Evolutionary conservation across 2,329 filamentous ascomycete species (phyloP), one percentile per base, ranked within the genome.

Genomic region (Fusarium fujikuroi): DNA sequence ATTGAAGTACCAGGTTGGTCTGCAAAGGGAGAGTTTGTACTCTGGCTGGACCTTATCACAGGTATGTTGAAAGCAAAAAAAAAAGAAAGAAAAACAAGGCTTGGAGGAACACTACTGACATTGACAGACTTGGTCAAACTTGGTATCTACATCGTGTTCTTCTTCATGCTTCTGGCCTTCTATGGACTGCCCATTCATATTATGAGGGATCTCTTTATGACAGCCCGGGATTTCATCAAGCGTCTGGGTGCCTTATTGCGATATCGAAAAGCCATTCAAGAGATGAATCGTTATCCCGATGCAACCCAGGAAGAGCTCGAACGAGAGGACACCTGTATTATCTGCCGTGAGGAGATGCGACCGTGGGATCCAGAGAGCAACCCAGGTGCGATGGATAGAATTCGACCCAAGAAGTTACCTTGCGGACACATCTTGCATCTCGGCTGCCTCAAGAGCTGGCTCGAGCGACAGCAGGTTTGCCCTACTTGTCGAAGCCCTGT

Each of bases 171-270:
- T 23, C 91, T 98, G 77, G 92, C 91, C 32, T 98, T 98, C 86
- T 98, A 97, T 80, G 96, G 95, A 16, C 87, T 99, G 36, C 96
- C 96, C 0, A 97, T 99, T 70, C 96, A 99, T 79, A 98, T 99
- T 65, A 93, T 99, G 85, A 89, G 96, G 62, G 96, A 99, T 80
- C 90, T 98, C 28, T 97, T 98, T 83, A 90, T 99, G 84, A 98
- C 96, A 0, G 92, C 95, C 57, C 90, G 95, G 58, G 97, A 95
- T 6, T 98, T 99, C 81, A 88, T 94, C 70, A 97, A 96, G 83
- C 89, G 95, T 16, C 90, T 98, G n/a, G 89, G 91, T 71, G 95
- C 97, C 74, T 93, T 98, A 74, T 84, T 97, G 73, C 91, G 94
- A 68, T 99, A 98, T 81, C 92, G 95, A 64, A 94, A 94, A 78